These are phyloP conservation scores for Diaporthe ilicicola DNA, from an alignment of 2,329 filamentous ascomycete species.

Conservation along the genomic window DNA sequence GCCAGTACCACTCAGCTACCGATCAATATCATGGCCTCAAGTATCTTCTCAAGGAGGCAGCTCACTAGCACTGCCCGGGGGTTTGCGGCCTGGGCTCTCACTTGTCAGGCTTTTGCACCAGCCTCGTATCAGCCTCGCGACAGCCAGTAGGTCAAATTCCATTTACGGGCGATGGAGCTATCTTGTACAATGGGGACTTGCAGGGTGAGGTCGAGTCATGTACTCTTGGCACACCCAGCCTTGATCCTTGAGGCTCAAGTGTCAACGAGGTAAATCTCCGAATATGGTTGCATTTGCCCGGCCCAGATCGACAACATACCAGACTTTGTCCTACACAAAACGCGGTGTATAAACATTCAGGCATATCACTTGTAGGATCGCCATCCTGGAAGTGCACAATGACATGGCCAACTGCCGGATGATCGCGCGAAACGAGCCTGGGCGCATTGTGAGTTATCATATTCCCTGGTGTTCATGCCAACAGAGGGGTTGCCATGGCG, in stretches of 20 bases:
- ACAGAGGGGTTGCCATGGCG: background rate
- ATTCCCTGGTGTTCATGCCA: background rate
- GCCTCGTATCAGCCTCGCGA: conserved; percentile 2
- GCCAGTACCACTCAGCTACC: background rate
- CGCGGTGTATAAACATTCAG: background rate
- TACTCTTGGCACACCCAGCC: background rate
- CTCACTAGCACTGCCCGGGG: background rate
- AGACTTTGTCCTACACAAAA: background rate
- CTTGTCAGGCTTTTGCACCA: background rate
- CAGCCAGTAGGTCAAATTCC: background rate
- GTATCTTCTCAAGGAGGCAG: background rate
- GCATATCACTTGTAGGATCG: background rate
- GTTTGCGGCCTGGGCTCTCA: background rate
- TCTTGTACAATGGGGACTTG: background rate
- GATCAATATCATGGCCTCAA: background rate
- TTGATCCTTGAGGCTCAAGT: background rate
- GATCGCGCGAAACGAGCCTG: background rate
- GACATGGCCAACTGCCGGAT: background rate
- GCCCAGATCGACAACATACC: background rate
- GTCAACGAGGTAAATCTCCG: too few species aligned
- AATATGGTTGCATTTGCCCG: background rate
- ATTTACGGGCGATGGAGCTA: background rate
- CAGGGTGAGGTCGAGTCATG: conserved; percentile 8
- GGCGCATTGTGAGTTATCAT: background rate
- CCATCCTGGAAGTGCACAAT: background rate